Conservation (phyloP, 163 green algal genomes). For the Chloromonas sp. region DNA sequence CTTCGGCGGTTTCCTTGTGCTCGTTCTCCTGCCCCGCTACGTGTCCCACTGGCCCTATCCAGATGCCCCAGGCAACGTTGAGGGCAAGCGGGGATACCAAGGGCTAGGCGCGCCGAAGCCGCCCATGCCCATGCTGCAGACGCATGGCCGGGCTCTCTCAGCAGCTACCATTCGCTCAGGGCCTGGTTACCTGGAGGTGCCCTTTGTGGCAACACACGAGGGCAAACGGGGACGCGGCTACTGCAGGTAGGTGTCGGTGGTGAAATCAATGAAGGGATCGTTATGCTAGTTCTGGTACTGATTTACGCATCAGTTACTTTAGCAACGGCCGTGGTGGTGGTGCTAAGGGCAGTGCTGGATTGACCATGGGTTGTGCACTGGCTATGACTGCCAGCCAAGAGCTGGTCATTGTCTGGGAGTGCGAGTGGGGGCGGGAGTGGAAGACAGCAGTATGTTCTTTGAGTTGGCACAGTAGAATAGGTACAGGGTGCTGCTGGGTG, state of each 20-base stretch:
- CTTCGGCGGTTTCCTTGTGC: slow-evolving; percentile 81
- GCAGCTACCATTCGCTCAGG: slow-evolving; percentile 79
- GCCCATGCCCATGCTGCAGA: slow-evolving; percentile 51
- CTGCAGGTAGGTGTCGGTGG: slow-evolving; percentile 39
- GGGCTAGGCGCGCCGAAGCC: slow-evolving; percentile 52
- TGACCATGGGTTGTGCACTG: background rate
- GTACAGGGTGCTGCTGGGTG: no score
- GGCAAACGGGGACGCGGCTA: slow-evolving; percentile 66
- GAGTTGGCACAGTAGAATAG: no score
- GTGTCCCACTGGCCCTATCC: slow-evolving; percentile 67
- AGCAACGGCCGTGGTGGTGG: background rate
- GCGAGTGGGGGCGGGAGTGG: background rate
- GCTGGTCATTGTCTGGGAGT: background rate
- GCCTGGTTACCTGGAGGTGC: slow-evolving; percentile 75
- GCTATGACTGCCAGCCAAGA: background rate
- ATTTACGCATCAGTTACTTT: background rate
- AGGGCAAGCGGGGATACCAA: slow-evolving; percentile 9
- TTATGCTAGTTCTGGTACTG: background rate
- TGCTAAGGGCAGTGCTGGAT: background rate
- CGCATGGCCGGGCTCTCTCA: slow-evolving; percentile 66
- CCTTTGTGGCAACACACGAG: slow-evolving; percentile 85
- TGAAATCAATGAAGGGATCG: background rate
- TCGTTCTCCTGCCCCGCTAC: slow-evolving; percentile 71
- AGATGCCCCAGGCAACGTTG: slow-evolving; percentile 9
- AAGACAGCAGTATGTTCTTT: no score